Evolutionary conservation across 1,139 yeast genomes (phyloP).

Genomic region (Magnusiomyces magnusii): DNA sequence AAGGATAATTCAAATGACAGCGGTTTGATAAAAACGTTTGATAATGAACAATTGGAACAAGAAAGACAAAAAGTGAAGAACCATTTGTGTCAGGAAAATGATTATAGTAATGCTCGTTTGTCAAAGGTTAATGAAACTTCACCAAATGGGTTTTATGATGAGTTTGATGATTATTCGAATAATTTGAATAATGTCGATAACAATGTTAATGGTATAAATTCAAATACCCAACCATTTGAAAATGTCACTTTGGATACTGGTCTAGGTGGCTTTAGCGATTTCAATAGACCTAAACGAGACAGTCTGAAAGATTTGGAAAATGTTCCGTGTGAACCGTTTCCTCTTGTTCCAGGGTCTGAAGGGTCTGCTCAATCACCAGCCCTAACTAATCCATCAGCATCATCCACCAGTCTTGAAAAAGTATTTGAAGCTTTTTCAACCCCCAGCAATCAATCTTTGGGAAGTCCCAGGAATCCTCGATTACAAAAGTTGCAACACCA

Average conservation of each 20-base stretch:
- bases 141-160: too few species aligned
- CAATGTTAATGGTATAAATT: neutral
- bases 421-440: neutral
- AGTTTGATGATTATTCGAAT: too few species aligned
- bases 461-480: neutral
- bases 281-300: neutral
- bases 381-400: too few species aligned
- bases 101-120: too few species aligned
- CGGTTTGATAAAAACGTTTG: too few species aligned
- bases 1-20: neutral
- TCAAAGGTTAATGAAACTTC: too few species aligned
- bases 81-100: too few species aligned
- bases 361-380: too few species aligned
- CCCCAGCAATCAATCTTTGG: neutral
- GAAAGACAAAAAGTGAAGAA: too few species aligned
- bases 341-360: neutral
- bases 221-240: neutral
- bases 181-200: too few species aligned
- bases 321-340: slow-evolving; percentile 1
- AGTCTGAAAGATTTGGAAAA: neutral
- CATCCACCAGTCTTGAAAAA: neutral
- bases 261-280: neutral
- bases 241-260: neutral
- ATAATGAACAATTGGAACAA: too few species aligned
- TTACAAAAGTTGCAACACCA: neutral